Percentiles rank a stretch among this genome's conserved stretches.
Evolutionary conservation across 768 basidiomycete genomes (phyloP).

Genomic region (Rhizopogon vesiculosus): DNA sequence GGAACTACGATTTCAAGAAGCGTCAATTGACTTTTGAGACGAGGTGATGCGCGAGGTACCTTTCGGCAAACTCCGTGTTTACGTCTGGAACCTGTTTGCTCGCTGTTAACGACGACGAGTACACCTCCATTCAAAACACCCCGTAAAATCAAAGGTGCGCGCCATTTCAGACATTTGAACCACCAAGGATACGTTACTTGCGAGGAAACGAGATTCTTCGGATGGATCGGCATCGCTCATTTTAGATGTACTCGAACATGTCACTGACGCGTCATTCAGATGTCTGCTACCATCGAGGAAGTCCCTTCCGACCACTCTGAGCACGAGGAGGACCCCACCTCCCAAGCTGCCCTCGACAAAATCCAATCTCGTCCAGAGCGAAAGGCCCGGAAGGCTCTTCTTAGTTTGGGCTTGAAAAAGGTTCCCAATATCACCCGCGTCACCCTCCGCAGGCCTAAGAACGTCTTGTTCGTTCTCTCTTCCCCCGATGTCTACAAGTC

Average conservation of each 20-base stretch:
- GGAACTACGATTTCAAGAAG: no score
- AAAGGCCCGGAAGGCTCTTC: slow-evolving; percentile 91
- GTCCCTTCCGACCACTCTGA: slow-evolving; percentile 76
- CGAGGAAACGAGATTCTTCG: not conserved
- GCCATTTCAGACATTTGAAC: not conserved
- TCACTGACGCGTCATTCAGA: slow-evolving; percentile 35
- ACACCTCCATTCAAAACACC: slow-evolving; percentile 10
- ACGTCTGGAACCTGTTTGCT: slow-evolving; percentile 15
- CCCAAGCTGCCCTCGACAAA: slow-evolving; percentile 82
- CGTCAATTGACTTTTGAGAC: no score
- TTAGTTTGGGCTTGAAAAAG: slow-evolving; percentile 88
- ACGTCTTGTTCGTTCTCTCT: slow-evolving; percentile 91
- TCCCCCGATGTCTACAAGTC: slow-evolving; percentile 98
- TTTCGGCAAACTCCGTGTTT: slow-evolving; percentile 24
- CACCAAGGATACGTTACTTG: not conserved
- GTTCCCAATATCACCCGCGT: slow-evolving; percentile 93
- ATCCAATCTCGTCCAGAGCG: slow-evolving; percentile 93
- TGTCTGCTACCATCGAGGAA: slow-evolving; percentile 86
- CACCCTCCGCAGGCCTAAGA: slow-evolving; percentile 91
- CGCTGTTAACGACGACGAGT: slow-evolving; percentile 31
- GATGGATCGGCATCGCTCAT: slow-evolving; percentile 24
- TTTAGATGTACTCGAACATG: slow-evolving; percentile 23
- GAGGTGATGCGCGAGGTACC: no score
- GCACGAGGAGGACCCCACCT: slow-evolving; percentile 79
- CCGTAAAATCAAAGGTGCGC: slow-evolving; percentile 19